Percentiles rank a stretch among this genome's conserved stretches.
These are phyloP conservation scores for Penicillium carneum DNA, from an alignment of 2,329 filamentous ascomycete genomes.

Conservation along the genomic window DNA sequence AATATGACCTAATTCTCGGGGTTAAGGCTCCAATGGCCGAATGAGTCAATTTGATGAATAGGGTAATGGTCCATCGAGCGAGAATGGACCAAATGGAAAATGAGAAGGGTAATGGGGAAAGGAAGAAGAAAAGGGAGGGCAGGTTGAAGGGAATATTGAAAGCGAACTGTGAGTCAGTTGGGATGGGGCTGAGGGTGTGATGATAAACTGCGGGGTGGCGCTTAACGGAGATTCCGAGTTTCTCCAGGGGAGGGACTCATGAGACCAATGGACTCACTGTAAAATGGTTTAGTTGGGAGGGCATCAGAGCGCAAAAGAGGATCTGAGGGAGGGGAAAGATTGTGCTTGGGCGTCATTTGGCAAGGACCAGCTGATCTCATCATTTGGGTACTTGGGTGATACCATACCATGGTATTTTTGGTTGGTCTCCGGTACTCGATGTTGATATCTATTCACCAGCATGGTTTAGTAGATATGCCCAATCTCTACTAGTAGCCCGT, in stretches of 20 bases:
- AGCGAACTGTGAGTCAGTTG: slow-evolving; percentile 21
- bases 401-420: background rate
- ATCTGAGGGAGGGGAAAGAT: background rate
- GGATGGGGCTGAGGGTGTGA: slow-evolving; percentile 28
- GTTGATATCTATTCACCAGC: background rate
- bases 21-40: slow-evolving; percentile 33
- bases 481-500: background rate
- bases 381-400: background rate
- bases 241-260: slow-evolving; percentile 19
- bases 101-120: background rate
- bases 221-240: slow-evolving; percentile 17
- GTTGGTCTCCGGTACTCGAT: background rate
- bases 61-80: slow-evolving; percentile 8
- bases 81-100: background rate
- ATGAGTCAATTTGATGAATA: slow-evolving; percentile 25
- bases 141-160: slow-evolving; percentile 11
- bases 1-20: slow-evolving; percentile 20
- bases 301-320: slow-evolving; percentile 14
- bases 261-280: slow-evolving; percentile 14
- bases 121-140: background rate
- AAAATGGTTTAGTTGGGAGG: slow-evolving; percentile 10
- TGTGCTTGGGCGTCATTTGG: slow-evolving; percentile 18
- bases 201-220: slow-evolving; percentile 29
- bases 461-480: background rate
- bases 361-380: slow-evolving; percentile 27